Base-by-base conservation (phyloP, 495 filamentous ascomycete species). In the Aspergillus olivimuriae region DNA sequence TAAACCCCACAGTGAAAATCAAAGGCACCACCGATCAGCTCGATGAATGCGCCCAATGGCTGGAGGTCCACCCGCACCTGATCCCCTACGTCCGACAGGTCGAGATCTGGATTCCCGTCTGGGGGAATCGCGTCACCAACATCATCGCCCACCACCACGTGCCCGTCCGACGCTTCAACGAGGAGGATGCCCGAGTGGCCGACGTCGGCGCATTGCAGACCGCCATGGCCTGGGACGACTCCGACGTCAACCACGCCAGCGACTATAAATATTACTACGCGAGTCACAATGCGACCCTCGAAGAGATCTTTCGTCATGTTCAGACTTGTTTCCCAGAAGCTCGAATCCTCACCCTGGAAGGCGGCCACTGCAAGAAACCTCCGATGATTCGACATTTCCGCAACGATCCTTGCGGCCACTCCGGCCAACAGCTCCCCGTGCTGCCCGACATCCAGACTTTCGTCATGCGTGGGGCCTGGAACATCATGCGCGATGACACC, bases 401-500 rank as follows among this genome's bases (percentile, higher is more conserved):
- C 18, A 52, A 47, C 35, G 49, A 53, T 36, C 56, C 56, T 31
- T 50, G 36, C 21, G 57, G 52, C 2, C 32, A 39, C 18, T 43
- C 33, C 40, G 60, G 50, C 39, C 45, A 61, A 48, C 61, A 38
- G 44, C 53, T 82, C 6, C 55, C 65, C 2, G 34, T 43, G n/a
- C 57, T 73, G 3, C 68, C 70, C 3, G 56, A 67, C 10, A 69
- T 81, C 19, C 67, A 70, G 39, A 84, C 80, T 0, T 72, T 87
- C 26, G 75, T 86, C 39, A 77, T 82, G 63, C 83, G 82, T 51
- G 82, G 83, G 4, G 77, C 84, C 41, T 87, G 84, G 84, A 87
- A 86, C 50, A 71, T 87, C 22, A 81, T 86, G 55, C 72, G 83
- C 36, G 66, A 76, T n/a, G 58, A 73, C 10, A 67, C 72, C n/a